A percentile compares a stretch with the other conserved stretches of the same genome.
Evolutionary conservation across 2,329 filamentous ascomycete species (phyloP).

Genomic region (Penicillium paneum): DNA sequence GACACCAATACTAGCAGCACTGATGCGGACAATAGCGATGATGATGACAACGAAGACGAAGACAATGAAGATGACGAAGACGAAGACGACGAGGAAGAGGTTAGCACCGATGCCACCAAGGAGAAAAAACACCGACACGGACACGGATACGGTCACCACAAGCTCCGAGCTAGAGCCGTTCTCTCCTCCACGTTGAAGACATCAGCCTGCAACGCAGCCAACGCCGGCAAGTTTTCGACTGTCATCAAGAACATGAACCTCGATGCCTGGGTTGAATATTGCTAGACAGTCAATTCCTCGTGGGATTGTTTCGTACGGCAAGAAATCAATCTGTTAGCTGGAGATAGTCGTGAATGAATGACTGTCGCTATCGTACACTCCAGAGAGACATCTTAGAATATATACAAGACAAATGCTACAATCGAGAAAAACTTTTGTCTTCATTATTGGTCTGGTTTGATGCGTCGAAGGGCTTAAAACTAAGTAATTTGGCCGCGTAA

Average conservation of each 20-base stretch:
- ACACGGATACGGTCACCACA: neutral
- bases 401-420: neutral
- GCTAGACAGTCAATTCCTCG: conserved; percentile 27
- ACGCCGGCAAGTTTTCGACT: conserved; percentile 57
- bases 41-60: conserved; percentile 27
- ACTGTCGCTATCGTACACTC: conserved; percentile 33
- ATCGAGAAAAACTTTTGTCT: neutral
- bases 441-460: neutral
- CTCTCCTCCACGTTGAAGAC: conserved; percentile 27
- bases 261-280: conserved; percentile 61
- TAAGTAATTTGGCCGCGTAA: too few species aligned
- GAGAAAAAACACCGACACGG: neutral
- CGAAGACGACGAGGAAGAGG: neutral
- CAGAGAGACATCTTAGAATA: neutral
- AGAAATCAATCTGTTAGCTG: neutral
- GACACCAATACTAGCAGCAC: neutral
- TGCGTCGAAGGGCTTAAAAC: neutral
- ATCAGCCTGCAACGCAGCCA: conserved; percentile 49
- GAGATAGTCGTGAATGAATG: neutral
- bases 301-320: neutral
- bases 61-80: conserved; percentile 13
- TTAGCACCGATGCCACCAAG: neutral
- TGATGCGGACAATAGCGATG: conserved; percentile 33
- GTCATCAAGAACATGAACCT: conserved; percentile 64
- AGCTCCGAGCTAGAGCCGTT: neutral